phyloP scores from a whole-genome alignment of 108 stramenopile genomes.

The Fragilaria radians region DNA sequence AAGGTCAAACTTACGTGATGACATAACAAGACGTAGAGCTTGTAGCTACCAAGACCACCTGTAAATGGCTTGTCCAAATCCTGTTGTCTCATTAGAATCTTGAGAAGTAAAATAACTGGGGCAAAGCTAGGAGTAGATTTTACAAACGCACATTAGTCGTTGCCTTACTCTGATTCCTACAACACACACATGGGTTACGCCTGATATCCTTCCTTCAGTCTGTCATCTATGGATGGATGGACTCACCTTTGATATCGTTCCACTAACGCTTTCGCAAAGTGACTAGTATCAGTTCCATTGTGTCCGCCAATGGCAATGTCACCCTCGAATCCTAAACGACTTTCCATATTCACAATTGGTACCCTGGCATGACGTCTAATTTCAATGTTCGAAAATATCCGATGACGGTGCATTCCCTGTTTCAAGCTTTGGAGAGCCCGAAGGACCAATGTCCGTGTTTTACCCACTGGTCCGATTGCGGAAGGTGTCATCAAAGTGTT shows the following conservation, averaged over 20 bases:
- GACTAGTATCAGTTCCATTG: constrained; percentile 71
- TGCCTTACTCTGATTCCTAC: too few relatives aligned
- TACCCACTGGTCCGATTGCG: constrained; percentile 39
- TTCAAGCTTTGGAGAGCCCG: constrained; percentile 31
- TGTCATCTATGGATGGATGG: too few relatives aligned
- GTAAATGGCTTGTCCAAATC: constrained; percentile 88
- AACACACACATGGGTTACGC: too few relatives aligned
- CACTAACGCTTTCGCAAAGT: constrained; percentile 48
- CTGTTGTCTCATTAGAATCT: constrained; percentile 72
- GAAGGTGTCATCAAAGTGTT: background rate
- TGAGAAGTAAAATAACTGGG: constrained; percentile 55
- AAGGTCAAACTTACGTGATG: constrained; percentile 50
- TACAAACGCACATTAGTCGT: background rate
- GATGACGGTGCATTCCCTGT: constrained; percentile 24
- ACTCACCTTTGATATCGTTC: constrained; percentile 57
- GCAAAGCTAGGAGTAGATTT: constrained; percentile 52
- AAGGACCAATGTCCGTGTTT: constrained; percentile 36
- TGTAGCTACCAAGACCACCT: constrained; percentile 88
- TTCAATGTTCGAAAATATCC: constrained; percentile 27
- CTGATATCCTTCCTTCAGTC: too few relatives aligned
- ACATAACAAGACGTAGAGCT: constrained; percentile 82
- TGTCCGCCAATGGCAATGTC: constrained; percentile 79
- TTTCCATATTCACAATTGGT: constrained; percentile 70
- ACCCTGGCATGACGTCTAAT: constrained; percentile 37
- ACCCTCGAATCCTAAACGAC: constrained; percentile 61